Evolutionary conservation across 331 rosid genomes (phyloP).

Genomic region (Quercus lobata): DNA sequence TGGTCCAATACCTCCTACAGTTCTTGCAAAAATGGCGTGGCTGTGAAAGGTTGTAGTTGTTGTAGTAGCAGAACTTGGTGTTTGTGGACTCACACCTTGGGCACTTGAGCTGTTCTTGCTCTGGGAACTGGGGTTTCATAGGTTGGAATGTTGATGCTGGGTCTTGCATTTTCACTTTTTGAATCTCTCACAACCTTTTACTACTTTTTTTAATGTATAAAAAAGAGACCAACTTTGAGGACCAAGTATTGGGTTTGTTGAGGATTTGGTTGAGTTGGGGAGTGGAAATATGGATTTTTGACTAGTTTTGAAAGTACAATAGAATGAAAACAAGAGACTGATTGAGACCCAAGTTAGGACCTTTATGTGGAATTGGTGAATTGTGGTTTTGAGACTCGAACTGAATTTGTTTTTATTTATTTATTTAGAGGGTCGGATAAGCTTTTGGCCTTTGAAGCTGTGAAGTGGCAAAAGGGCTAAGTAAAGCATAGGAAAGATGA

Average conservation of each 20-base stretch:
- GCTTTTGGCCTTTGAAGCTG: slow-evolving; percentile 18
- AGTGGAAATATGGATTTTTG: not conserved
- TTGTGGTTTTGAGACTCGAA: not conserved
- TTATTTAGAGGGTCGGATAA: not conserved
- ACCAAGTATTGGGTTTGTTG: slow-evolving; percentile 2
- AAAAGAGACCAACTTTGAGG: slow-evolving; percentile 2
- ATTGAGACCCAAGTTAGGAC: not conserved
- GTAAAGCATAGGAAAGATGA: slow-evolving; percentile 18
- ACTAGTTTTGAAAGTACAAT: not conserved
- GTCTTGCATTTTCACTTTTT: slow-evolving; percentile 49
- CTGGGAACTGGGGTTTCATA: slow-evolving; percentile 60
- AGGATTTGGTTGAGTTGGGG: not conserved
- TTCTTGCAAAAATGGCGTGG: slow-evolving; percentile 92
- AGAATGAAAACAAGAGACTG: not conserved
- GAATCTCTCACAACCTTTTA: not conserved
- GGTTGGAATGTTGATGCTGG: slow-evolving; percentile 52
- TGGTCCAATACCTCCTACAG: slow-evolving; percentile 89
- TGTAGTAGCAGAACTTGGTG: slow-evolving; percentile 96
- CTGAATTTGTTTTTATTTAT: not conserved
- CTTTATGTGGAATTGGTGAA: not conserved
- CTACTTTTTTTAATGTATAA: not conserved
- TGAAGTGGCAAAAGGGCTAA: slow-evolving; percentile 22
- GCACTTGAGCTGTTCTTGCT: slow-evolving; percentile 73
- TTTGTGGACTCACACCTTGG: slow-evolving; percentile 78
- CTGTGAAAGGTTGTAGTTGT: slow-evolving; percentile 92